Base-by-base conservation (phyloP, 495 filamentous ascomycete genomes). In the Patellaria atrata region DNA sequence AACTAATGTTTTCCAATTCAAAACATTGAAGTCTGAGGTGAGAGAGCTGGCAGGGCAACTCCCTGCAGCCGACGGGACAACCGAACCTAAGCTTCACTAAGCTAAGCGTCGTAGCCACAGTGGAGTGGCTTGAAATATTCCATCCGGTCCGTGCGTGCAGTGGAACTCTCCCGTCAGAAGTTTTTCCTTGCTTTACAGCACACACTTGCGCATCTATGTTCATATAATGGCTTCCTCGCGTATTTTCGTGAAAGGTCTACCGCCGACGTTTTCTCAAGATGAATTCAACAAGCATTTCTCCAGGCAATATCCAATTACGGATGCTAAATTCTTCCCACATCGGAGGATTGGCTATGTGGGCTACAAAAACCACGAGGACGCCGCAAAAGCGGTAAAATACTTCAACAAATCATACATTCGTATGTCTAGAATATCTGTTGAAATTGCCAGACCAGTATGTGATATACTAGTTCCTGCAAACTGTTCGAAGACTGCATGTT, bases 281-380 rank as follows among this genome's bases (percentile, higher is more conserved):
- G 80, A 94, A 35, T 77, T 96, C 48, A 75, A 70, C 50, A 79
- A 76, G 48, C 84, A 96, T 58, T 97, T 97, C 56, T 68, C 77
- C 35, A 72, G 70, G 48, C 73, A 73, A 39, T 71, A 73, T 45
- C 57, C 67, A 23, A 73, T 93, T 51, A 96, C 89, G 30, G 89
- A 96, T 62, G 74, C 80, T 38, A 89, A 86, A 64, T 69, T 92
- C 40, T 76, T 94, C 53, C 74, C 85, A 13, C 70, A 79, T 47
- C 72, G 89, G 48, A 70, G 84, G 37, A 94, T 97, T 61, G 89
- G 85, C 44, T 99, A 93, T 66, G 74, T 99, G 40, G 89, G 89
- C 40, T 96, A 86, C 65, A 87, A 81, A 58, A 82, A 70, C 34
- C 63, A 73, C 27, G 71, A 86, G 41, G 79, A 79, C 46, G 89